phyloP scores from a whole-genome alignment of 768 basidiomycete species.

The Lentinula aciculospora region DNA sequence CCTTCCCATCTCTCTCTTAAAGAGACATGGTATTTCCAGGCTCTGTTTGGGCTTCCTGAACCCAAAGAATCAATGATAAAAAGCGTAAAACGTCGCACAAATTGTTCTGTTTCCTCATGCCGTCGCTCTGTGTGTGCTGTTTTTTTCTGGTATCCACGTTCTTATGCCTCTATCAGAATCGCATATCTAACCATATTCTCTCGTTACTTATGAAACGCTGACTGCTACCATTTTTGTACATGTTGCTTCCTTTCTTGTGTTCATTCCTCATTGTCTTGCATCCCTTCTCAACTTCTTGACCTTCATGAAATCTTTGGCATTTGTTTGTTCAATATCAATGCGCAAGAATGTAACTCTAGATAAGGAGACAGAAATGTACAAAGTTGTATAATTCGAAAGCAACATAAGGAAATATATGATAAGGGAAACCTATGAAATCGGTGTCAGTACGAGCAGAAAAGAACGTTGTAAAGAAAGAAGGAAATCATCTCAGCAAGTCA shows the following conservation, averaged over 20 bases:
- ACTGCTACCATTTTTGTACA: neutral
- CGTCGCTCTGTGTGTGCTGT: neutral
- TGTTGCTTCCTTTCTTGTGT: neutral
- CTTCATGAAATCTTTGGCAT: conserved; percentile 7
- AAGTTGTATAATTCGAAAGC: neutral
- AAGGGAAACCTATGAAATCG: no score
- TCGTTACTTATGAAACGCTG: neutral
- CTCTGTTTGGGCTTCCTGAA: neutral
- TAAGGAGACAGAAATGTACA: conserved; percentile 3
- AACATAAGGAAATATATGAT: neutral
- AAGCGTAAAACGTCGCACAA: neutral
- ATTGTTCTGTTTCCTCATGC: neutral
- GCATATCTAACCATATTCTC: neutral
- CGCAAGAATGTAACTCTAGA: conserved; percentile 1
- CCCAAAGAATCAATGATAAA: conserved; percentile 6
- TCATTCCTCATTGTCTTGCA: neutral
- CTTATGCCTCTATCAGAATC: neutral
- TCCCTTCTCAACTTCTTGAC: neutral
- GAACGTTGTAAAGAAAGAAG: no score
- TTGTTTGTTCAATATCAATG: neutral
- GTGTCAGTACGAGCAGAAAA: no score
- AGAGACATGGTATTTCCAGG: conserved; percentile 7
- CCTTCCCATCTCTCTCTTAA: conserved; percentile 86
- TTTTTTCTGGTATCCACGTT: neutral
- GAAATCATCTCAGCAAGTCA: conserved; percentile 77